phyloP scores from a whole-genome alignment of 2,329 filamentous ascomycete species.

The Teratosphaeriaceae sp. region DNA sequence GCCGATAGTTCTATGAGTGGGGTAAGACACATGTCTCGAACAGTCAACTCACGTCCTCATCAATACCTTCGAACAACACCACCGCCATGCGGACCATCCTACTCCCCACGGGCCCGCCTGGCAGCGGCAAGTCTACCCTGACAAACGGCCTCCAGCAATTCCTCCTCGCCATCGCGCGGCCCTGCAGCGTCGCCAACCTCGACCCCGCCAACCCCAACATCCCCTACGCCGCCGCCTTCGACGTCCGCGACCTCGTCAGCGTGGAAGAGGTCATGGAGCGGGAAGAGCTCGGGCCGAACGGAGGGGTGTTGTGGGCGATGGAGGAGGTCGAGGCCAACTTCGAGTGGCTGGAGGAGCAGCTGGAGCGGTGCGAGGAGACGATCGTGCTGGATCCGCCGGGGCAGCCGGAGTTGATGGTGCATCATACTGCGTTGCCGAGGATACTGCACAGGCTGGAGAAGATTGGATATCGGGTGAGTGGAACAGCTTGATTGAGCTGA shows the following conservation, averaged over 20 bases:
- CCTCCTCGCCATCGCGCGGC: slow-evolving; percentile 87
- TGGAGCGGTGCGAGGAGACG: slow-evolving; percentile 78
- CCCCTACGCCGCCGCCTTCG: slow-evolving; percentile 80
- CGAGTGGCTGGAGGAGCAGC: slow-evolving; percentile 54
- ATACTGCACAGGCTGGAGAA: slow-evolving; percentile 90
- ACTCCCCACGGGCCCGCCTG: slow-evolving; percentile 64
- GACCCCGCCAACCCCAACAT: slow-evolving; percentile 95
- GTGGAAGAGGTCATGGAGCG: slow-evolving; percentile 93
- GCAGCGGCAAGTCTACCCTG: slow-evolving; percentile 93
- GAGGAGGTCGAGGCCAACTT: slow-evolving; percentile 93
- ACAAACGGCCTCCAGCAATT: slow-evolving; percentile 99
- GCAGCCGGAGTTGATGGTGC: slow-evolving; percentile 94
- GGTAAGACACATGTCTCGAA: too few relatives aligned
- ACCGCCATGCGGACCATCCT: slow-evolving; percentile 19
- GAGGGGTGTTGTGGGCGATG: slow-evolving; percentile 84
- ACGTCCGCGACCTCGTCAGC: slow-evolving; percentile 82
- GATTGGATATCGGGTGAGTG: slow-evolving; percentile 77
- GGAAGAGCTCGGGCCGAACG: slow-evolving; percentile 85
- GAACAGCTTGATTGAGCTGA: slow-evolving; percentile 7
- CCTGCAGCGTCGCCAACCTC: slow-evolving; percentile 92
- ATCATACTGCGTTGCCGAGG: slow-evolving; percentile 84
- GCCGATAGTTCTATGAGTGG: too few relatives aligned
- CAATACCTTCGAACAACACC: too few relatives aligned
- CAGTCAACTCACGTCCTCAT: too few relatives aligned
- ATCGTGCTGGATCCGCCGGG: slow-evolving; percentile 93